Evolutionary conservation across 257 asterid genomes (phyloP).

Genomic region (Penstemon davidsonii): DNA sequence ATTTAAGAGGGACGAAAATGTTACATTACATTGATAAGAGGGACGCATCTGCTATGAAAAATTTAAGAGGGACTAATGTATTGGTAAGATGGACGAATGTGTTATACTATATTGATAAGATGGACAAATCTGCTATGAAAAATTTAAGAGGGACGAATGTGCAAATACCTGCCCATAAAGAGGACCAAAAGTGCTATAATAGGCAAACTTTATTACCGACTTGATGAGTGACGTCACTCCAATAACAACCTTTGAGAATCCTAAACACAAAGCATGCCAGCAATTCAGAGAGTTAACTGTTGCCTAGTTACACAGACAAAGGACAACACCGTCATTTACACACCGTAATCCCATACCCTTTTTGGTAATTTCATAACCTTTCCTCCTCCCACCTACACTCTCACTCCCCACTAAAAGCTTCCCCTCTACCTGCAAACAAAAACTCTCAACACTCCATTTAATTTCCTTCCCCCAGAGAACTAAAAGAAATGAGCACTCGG

Average conservation of each 20-base stretch:
- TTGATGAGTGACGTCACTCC: slow-evolving; percentile 8
- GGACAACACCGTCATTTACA: slow-evolving; percentile 30
- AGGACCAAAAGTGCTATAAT: too few relatives aligned
- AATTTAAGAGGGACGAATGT: too few relatives aligned
- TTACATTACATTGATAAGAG: too few relatives aligned
- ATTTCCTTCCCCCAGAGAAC: slow-evolving; percentile 15
- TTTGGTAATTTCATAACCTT: slow-evolving; percentile 35
- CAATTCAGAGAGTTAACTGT: slow-evolving; percentile 22
- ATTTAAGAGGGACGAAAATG: too few relatives aligned
- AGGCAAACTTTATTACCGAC: too few relatives aligned
- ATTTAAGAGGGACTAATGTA: too few relatives aligned
- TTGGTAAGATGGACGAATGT: too few relatives aligned
- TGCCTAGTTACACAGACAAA: slow-evolving; percentile 23
- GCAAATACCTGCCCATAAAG: too few relatives aligned
- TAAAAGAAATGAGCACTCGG: slow-evolving; percentile 53
- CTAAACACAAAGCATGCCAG: slow-evolving; percentile 32
- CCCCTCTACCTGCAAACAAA: slow-evolving; percentile 21
- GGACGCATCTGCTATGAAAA: too few relatives aligned
- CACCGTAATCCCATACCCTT: slow-evolving; percentile 8
- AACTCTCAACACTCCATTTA: neutral
- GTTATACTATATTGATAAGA: too few relatives aligned
- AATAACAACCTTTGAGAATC: slow-evolving; percentile 19
- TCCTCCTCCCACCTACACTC: slow-evolving; percentile 33
- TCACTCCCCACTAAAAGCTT: slow-evolving; percentile 32
- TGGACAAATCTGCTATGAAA: too few relatives aligned